Evolutionary conservation across 345 rosid genomes (phyloP).

Genomic region (Lumnitzera littorea): DNA sequence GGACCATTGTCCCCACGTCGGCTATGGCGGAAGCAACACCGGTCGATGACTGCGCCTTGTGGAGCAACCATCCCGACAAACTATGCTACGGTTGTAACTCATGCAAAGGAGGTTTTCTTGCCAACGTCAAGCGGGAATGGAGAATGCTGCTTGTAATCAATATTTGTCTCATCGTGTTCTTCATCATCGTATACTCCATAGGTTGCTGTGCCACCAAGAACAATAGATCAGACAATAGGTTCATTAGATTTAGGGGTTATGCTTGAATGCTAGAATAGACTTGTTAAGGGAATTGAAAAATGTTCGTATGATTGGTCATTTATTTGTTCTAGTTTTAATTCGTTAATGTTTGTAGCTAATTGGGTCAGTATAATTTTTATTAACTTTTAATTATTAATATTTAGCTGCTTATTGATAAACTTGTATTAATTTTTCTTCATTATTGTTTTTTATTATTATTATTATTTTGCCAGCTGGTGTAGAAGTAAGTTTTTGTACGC

Average conservation of each 20-base stretch:
- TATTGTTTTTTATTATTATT: too few species aligned
- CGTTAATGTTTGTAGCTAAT: too few species aligned
- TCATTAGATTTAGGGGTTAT: not conserved
- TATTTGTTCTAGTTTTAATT: too few species aligned
- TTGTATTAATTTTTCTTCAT: too few species aligned
- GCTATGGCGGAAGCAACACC: not conserved
- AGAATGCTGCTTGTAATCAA: constrained; percentile 10
- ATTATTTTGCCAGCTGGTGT: too few species aligned
- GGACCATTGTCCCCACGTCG: not conserved
- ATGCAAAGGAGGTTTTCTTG: constrained; percentile 35
- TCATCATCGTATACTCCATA: constrained; percentile 11
- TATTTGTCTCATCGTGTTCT: constrained; percentile 10
- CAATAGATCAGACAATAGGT: constrained; percentile 4
- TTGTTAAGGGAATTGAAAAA: too few species aligned
- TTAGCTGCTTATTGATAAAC: too few species aligned
- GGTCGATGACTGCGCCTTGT: constrained; percentile 18
- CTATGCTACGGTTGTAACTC: constrained; percentile 39
- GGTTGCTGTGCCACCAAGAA: constrained; percentile 27
- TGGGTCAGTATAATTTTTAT: too few species aligned
- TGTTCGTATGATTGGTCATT: too few species aligned
- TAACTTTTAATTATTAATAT: too few species aligned
- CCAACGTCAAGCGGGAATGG: constrained; percentile 27
- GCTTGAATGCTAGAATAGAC: not conserved
- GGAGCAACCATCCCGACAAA: constrained; percentile 26
- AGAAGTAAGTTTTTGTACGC: too few species aligned